Percentiles rank a stretch among this genome's conserved stretches.
Evolutionary conservation across 2,329 filamentous ascomycete species (phyloP).

Genomic region (Aspergillus jensenii): DNA sequence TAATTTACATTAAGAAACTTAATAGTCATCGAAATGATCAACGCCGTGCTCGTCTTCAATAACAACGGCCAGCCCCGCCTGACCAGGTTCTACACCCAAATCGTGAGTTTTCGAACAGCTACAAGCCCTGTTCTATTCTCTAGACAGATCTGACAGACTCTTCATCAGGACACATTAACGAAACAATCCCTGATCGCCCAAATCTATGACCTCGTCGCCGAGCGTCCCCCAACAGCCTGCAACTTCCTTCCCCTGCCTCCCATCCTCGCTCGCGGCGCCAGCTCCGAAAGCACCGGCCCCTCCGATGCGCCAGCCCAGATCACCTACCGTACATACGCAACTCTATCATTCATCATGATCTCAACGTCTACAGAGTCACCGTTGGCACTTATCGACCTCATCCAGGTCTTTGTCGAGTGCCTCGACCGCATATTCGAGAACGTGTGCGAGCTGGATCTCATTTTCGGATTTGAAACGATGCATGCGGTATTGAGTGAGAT

Average conservation of each 20-base stretch:
- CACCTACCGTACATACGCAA: constrained; percentile 97
- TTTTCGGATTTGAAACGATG: constrained; percentile 98
- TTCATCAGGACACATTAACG: constrained; percentile 84
- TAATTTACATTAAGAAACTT: background rate
- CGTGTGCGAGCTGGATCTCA: constrained; percentile 95
- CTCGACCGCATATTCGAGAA: constrained; percentile 96
- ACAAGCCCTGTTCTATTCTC: background rate
- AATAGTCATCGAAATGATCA: constrained; percentile 70
- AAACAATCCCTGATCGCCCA: constrained; percentile 96
- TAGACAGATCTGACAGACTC: background rate
- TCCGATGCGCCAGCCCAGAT: constrained; percentile 93
- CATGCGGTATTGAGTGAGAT: constrained; percentile 90
- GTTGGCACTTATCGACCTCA: constrained; percentile 90
- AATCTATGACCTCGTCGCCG: constrained; percentile 93
- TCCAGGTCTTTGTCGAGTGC: constrained; percentile 92
- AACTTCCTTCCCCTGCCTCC: constrained; percentile 88
- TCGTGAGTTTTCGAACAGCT: constrained; percentile 56
- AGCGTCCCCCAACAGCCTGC: constrained; percentile 86
- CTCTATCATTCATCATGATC: constrained; percentile 97
- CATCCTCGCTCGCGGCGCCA: constrained; percentile 56
- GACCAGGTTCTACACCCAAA: constrained; percentile 98
- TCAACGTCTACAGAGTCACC: constrained; percentile 95
- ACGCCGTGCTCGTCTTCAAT: constrained; percentile 97
- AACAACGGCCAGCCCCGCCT: constrained; percentile 94
- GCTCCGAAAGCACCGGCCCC: constrained; percentile 54